Evolutionary conservation across 1,284 basidiomycete species (phyloP).

Genomic region (Ustilago sp.): DNA sequence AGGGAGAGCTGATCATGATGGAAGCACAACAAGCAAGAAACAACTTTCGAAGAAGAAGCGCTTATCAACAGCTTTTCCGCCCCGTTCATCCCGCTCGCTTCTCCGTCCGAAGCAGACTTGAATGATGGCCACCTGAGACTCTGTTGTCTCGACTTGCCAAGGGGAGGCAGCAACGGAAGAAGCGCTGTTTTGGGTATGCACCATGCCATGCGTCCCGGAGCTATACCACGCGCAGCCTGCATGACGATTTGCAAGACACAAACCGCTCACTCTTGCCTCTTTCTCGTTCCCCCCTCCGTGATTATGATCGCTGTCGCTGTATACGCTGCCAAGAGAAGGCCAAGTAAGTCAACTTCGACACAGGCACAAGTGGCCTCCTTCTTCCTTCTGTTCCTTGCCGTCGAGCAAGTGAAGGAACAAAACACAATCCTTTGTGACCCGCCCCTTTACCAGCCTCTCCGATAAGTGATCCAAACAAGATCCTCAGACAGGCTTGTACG

Average conservation of each 20-base stretch:
- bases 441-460: no score
- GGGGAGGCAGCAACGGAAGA: not conserved
- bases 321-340: not conserved
- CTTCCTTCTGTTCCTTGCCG: not conserved
- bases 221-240: slow-evolving; percentile 14
- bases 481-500: no score
- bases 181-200: not conserved
- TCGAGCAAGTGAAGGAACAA: not conserved
- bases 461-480: no score
- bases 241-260: not conserved
- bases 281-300: no score
- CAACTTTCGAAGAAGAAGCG: not conserved
- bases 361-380: no score
- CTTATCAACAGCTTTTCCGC: not conserved
- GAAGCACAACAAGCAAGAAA: no score
- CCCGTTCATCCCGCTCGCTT: not conserved
- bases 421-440: not conserved
- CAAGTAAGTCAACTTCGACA: not conserved
- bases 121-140: not conserved
- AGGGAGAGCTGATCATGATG: no score
- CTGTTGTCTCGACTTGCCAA: not conserved
- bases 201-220: slow-evolving; percentile 14
- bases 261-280: no score
- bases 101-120: not conserved
- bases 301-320: no score